Base-by-base conservation (phyloP, 2,329 filamentous ascomycete species). In the Alternaria viburni region DNA sequence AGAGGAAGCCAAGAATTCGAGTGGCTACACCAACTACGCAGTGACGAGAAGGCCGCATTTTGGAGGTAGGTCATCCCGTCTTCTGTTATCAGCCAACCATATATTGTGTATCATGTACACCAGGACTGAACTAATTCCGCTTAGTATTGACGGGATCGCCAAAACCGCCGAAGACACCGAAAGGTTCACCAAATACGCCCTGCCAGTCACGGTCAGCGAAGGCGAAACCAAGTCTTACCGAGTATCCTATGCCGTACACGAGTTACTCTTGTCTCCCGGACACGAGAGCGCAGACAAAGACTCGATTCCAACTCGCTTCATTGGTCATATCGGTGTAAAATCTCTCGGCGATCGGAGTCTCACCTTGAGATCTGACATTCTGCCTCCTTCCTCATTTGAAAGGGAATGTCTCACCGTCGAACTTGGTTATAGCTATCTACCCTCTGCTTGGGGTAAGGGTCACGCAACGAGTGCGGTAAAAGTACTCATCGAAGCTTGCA, bases 11-110 rank as follows among this genome's bases (percentile, higher is more conserved):
- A 65, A 19, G 78, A 79, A 54, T 54, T 79, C n/a, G 68, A 69
- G n/a, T 79, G 77, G 76, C 25, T 77, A n/a, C 76, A 79, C 56
- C 65, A 73, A 60, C 15, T 79, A 13, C 65, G 70, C 21, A 79
- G 73, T 47, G 59, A 80, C 55, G 68, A 74, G 57, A 65, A 76
- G 25, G 51, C 69, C 26, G 74, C 69, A 26, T 70, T 62, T 59
- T 79, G 77, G 76, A 80, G 75, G 77, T 76, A 72, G 62, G 44
- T 54, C 9, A 21, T 30, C 11, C 9, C 13, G n/a, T 11, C 12
- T 23, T 43, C 6, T 15, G 12, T 47, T 41, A 11, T 5, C 12
- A 19, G 7, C 19, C 15, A 26, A 12, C 5, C 13, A 32, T 36
- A 36, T 19, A 11, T 13, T 30, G 12, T 36, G 49, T 13, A 15